Evolutionary conservation across 225 moss, liverwort and hornwort species (phyloP).

Genomic region (Asterella californica): DNA sequence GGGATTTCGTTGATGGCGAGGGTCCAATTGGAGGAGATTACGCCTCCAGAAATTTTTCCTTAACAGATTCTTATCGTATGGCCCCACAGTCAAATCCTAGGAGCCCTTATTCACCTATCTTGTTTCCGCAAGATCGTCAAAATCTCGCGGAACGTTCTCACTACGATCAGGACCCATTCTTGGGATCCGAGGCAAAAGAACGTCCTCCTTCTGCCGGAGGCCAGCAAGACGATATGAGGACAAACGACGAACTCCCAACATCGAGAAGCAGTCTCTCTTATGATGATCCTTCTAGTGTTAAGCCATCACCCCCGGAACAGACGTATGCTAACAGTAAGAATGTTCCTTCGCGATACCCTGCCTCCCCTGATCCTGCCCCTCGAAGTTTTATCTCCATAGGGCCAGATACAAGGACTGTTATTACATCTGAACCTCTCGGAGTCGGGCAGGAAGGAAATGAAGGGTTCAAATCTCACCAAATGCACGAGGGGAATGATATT

Average conservation of each 20-base stretch:
- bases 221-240: slow-evolving; percentile 1
- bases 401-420: slow-evolving; percentile 15
- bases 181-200: neutral
- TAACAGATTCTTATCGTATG: neutral
- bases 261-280: slow-evolving; percentile 4
- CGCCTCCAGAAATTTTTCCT: neutral
- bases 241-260: neutral
- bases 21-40: slow-evolving; percentile 36
- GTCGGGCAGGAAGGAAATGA: slow-evolving; percentile 18
- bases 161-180: neutral
- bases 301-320: slow-evolving; percentile 17
- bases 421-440: slow-evolving; percentile 26
- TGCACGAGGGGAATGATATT: slow-evolving; percentile 24
- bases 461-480: neutral
- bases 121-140: slow-evolving; percentile 17
- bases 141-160: neutral
- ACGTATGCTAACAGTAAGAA: slow-evolving; percentile 10
- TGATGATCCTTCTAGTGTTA: slow-evolving; percentile 10
- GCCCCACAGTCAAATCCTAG: neutral
- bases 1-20: slow-evolving; percentile 69
- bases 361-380: slow-evolving; percentile 5
- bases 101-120: slow-evolving; percentile 17
- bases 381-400: slow-evolving; percentile 25
- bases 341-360: neutral
- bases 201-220: slow-evolving; percentile 12